Evolutionary conservation across 352 stramenopile genomes (phyloP), one percentile per base, ranked within the genome.

Genomic region (Globisporangium barbulae): DNA sequence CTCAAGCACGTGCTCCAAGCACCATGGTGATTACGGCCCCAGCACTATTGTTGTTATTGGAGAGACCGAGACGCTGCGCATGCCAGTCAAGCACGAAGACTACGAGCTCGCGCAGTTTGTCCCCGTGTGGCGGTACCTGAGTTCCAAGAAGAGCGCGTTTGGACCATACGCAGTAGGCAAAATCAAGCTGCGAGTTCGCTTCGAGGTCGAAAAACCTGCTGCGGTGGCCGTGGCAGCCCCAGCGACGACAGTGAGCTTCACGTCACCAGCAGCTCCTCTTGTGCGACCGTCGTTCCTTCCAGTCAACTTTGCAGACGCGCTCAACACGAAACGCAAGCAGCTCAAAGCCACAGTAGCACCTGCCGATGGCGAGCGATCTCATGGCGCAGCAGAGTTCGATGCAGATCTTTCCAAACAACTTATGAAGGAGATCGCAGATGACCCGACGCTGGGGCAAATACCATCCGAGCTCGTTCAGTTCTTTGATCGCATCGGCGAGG

Each of bases 261-360:
- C 39, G 45, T 42, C 48, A 48, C n/a, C 30, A 2, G 2, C 30
- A 56, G 31, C 10, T 33, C 21, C 8, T 6, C 53, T 42, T n/a
- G 37, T 15, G 28, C 54, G 53, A 28, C 42, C 42, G 19, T 49
- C 61, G 54, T 63, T 63, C 33, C 47, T 73, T 9, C 60, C 70
- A 25, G 53, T 25, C 2, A 73, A 72, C 30, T 75, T 82, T 55
- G 61, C 60, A 45, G 67, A 77, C 57, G 72, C 67, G 17, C 65
- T 82, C 4, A 66, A 72, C 45, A 49, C 72, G 12, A 78, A 81
- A 47, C 71, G 71, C 15, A 81, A 81, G 45, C 72, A 81, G 52
- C 69, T 81, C 48, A 75, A 72, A 67, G 61, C 66, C 10, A 70
- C 71, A 12, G 64, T 81, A 25, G 60, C 63, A 3, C 71, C 71